phyloP scores from a whole-genome alignment of 2,329 filamentous ascomycete genomes.

The Bipolaris sorokiniana region DNA sequence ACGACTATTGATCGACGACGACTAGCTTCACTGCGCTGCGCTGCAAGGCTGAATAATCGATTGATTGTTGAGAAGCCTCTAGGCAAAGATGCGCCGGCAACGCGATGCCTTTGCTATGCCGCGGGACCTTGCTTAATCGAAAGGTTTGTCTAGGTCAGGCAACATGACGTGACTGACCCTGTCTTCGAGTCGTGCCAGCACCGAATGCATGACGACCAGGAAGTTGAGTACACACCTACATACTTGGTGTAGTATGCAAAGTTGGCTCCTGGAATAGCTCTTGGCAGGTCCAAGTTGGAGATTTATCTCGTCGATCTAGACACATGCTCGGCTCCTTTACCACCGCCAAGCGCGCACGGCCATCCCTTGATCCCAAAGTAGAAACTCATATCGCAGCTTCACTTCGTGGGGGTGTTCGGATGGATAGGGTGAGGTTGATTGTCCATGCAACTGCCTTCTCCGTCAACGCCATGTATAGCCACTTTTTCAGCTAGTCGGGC shows the following conservation, averaged over 20 bases:
- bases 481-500: constrained; percentile 3
- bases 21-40: constrained; percentile 12
- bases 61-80: constrained; percentile 10
- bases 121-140: not conserved
- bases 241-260: not conserved
- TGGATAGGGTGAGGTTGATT: constrained; percentile 8
- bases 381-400: constrained; percentile 8
- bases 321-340: constrained; percentile 23
- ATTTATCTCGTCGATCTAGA: constrained; percentile 25
- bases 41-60: constrained; percentile 10
- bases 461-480: not conserved
- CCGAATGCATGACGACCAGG: not conserved
- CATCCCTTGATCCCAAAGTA: constrained; percentile 11
- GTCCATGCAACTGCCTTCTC: constrained; percentile 15
- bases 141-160: constrained; percentile 4
- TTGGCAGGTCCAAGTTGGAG: constrained; percentile 9
- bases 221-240: not conserved
- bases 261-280: not conserved
- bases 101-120: not conserved
- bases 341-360: constrained; percentile 26
- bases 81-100: not conserved
- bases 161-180: not conserved
- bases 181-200: not conserved
- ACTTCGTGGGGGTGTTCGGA: constrained; percentile 1
- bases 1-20: constrained; percentile 7